Conservation (phyloP, 208 protist genomes). For the Leishmania aethiopica region DNA sequence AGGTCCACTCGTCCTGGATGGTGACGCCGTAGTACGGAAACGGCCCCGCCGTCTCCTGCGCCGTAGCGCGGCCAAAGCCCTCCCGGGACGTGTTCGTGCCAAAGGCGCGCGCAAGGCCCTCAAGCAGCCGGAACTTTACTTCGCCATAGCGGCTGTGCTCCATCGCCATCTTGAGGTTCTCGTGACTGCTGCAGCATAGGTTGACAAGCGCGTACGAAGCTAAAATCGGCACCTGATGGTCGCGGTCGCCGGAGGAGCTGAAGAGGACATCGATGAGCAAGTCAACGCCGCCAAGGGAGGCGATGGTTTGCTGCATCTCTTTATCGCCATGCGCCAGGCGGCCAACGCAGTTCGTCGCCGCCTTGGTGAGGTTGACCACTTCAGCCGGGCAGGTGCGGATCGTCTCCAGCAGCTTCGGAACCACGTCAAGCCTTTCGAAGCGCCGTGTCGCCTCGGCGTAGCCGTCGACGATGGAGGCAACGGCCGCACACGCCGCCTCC, state of each 20-base stretch:
- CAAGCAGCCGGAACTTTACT: conserved; percentile 88
- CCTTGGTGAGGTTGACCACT: conserved; percentile 88
- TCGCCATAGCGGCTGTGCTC: conserved; percentile 79
- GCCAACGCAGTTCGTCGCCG: conserved; percentile 87
- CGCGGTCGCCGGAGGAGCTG: conserved; percentile 76
- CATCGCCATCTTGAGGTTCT: conserved; percentile 75
- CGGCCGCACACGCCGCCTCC: conserved; percentile 84
- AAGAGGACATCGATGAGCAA: conserved; percentile 90
- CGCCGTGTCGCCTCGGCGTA: conserved; percentile 58
- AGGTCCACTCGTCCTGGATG: conserved; percentile 76
- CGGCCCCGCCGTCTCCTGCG: conserved; percentile 66
- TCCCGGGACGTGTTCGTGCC: conserved; percentile 82
- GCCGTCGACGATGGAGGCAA: conserved; percentile 84
- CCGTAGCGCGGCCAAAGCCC: conserved; percentile 81
- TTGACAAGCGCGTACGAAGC: conserved; percentile 91
- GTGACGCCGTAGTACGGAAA: conserved; percentile 93
- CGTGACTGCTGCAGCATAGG: conserved; percentile 83
- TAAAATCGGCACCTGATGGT: conserved; percentile 91
- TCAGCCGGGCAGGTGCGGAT: conserved; percentile 86
- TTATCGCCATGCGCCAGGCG: conserved; percentile 85
- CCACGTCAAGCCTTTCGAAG: conserved; percentile 77
- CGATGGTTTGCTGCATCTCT: conserved; percentile 78
- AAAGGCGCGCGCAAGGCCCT: conserved; percentile 89
- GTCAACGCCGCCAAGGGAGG: conserved; percentile 78
- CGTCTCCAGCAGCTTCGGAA: conserved; percentile 86